Evolutionary conservation across 345 rosid species (phyloP), one percentile per base, ranked within the genome.

Genomic region (Camelina neglecta): DNA sequence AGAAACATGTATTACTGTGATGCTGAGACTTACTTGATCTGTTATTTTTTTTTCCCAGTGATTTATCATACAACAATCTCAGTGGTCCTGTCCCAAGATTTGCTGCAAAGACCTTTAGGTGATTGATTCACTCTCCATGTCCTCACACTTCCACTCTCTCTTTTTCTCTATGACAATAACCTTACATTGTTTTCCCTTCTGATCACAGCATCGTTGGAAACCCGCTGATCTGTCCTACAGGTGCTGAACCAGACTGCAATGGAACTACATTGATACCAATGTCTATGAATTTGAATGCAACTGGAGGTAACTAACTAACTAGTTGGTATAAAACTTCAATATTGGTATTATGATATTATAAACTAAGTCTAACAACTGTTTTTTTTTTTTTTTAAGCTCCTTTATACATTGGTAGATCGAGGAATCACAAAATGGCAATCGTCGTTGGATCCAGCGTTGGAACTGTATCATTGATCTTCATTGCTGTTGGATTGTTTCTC

Each of bases 81-180:
- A 90, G 93, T 62, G 91, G 94, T 33, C 96, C 93, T 18, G 89
- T 92, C 18, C 92, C 97, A 50, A 89, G 88, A 83, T 88, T 90
- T 83, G 84, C 90, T 69, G 93, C 97, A 72, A 95, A 88, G 83
- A 90, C 97, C 51, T 92, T 89, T 89, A 92, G 85, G 99, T 95
- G 84, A 80, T 58, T 69, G 26, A 61, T 67, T 65, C 59, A 49
- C n/a, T 63, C 60, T 67, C 47, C 44, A 9, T 61, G 67, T 51
- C 65, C 65, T 56, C 54, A 50, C 60, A 66, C 65, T 42, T 75
- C 24, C 62, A 39, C 45, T 56, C 33, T 31, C 15, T 45, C 42
- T 60, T 21, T 33, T 10, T 56, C 44, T 49, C 1, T 31, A n/a
- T 73, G 23, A 5, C 39, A 0, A 5, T 48, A 1, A 5, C 10